Conservation (phyloP, 2,329 filamentous ascomycete genomes). For the Verticillium zaregamsianum region DNA sequence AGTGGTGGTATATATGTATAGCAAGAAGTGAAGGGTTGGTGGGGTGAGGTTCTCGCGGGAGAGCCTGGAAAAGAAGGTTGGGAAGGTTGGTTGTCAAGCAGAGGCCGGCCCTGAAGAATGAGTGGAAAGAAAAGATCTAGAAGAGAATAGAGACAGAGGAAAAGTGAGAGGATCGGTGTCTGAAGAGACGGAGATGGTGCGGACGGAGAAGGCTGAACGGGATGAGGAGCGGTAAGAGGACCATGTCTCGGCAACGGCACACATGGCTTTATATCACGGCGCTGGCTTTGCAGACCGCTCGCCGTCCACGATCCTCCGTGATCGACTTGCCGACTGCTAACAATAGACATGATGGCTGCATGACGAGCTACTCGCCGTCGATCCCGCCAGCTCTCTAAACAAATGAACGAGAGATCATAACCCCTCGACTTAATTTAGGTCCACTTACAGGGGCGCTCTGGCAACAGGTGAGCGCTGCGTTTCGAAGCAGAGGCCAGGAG, state of each 20-base stretch:
- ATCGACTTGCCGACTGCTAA: background rate
- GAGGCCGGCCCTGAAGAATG: background rate
- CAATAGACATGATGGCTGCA: background rate
- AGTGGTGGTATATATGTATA: background rate
- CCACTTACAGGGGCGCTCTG: background rate
- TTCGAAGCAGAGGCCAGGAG: background rate
- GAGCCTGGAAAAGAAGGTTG: constrained; percentile 3
- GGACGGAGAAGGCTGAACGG: background rate
- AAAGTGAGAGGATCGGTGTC: constrained; percentile 7
- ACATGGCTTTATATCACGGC: background rate
- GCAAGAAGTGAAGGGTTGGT: background rate
- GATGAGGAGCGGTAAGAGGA: background rate
- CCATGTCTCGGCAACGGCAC: background rate
- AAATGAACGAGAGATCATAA: background rate
- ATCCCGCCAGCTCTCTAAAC: background rate
- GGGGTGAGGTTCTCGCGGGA: background rate
- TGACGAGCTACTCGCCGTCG: background rate
- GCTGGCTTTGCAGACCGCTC: background rate
- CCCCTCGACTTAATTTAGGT: background rate
- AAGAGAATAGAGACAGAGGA: constrained; percentile 1
- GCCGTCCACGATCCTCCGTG: background rate
- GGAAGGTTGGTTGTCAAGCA: constrained; percentile 1
- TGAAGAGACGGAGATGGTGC: background rate
- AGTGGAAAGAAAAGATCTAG: background rate
- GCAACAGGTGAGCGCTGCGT: background rate